Evolutionary conservation across 352 stramenopile genomes (phyloP), one percentile per base, ranked within the genome.

Genomic region (Globisporangium cystogenes): DNA sequence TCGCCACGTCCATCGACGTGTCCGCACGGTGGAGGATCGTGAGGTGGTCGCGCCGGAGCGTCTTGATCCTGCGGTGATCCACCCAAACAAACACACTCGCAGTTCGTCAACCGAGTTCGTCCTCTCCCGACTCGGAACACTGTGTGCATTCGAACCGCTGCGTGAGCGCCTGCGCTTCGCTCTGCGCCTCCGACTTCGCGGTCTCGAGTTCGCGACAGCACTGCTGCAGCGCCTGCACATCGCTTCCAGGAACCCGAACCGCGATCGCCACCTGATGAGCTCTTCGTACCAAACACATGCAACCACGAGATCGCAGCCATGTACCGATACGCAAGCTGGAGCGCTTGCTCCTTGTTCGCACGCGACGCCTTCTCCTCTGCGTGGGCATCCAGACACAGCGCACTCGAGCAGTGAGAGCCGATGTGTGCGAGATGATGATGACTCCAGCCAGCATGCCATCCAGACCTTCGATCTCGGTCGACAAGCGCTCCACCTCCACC

Each of bases 11-110:
- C 33, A 59, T 31, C 7, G 53, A 16, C 27, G 45, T 49, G 48
- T 76, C 69, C 23, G 67, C 67, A n/a, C 55, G 60, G 21, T 79
- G 70, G 4, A 79, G 47, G 29, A 73, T 62, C 4, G 70, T 48
- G 4, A 79, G 26, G 40, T 79, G 60, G 24, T 76, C 64, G 1
- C 58, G 70, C 12, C 70, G 70, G 20, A 76, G 67, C 44, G 68
- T 51, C 48, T 65, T 63, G 51, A 79, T 64, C 8, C 69, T 79
- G 24, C 0, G 14, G 27, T 18, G 33, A 37, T 16, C 10, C 11
- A 16, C 1, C 14, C 7, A 24, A 41, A 7, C n/a, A n/a, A n/a
- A n/a, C n/a, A n/a, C n/a, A n/a, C 14, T 12, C 12, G 12, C 31
- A 12, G 12, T 15, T 5, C 1, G 14, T 37, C 31, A 36, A 36